Conservation (phyloP, 176 grass and related monocot species). For the Aegilops tauschii region DNA sequence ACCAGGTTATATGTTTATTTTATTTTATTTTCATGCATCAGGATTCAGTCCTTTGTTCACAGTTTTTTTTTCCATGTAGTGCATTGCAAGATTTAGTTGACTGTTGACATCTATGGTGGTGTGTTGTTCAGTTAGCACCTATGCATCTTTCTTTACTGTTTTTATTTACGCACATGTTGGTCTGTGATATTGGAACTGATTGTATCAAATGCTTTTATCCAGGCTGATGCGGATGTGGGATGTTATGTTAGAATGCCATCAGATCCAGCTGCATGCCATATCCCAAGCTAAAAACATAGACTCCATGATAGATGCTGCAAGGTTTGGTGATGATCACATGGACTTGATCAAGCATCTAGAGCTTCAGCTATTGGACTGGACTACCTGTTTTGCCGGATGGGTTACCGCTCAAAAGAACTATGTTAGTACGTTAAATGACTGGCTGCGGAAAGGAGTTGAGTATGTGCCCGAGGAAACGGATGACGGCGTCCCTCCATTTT, state of each 20-base stretch:
- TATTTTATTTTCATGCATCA: not conserved
- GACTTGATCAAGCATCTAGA: constrained; percentile 64
- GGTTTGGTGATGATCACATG: constrained; percentile 63
- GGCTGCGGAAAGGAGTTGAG: constrained; percentile 69
- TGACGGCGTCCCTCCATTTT: constrained; percentile 80
- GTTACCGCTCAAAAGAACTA: constrained; percentile 71
- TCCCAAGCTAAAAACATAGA: constrained; percentile 85
- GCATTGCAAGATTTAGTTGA: not conserved
- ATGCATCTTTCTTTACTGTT: not conserved
- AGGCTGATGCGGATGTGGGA: constrained; percentile 88
- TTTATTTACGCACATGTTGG: not conserved
- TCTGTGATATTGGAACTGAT: constrained; percentile 18
- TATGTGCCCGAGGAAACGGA: constrained; percentile 84
- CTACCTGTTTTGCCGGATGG: constrained; percentile 66
- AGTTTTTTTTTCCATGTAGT: not conserved
- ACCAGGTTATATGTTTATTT: not conserved
- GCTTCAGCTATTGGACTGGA: constrained; percentile 75
- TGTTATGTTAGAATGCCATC: constrained; percentile 81
- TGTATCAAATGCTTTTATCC: constrained; percentile 11
- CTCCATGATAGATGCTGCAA: constrained; percentile 52
- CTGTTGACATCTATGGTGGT: not conserved
- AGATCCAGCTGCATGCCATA: constrained; percentile 83
- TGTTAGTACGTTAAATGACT: constrained; percentile 59
- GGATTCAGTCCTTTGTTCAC: not conserved
- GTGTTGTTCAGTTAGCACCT: not conserved